A percentile compares a stretch with the other conserved stretches of the same genome.
Evolutionary conservation across 108 stramenopile species (phyloP).

Genomic region (Chaetoceros tenuissimus): DNA sequence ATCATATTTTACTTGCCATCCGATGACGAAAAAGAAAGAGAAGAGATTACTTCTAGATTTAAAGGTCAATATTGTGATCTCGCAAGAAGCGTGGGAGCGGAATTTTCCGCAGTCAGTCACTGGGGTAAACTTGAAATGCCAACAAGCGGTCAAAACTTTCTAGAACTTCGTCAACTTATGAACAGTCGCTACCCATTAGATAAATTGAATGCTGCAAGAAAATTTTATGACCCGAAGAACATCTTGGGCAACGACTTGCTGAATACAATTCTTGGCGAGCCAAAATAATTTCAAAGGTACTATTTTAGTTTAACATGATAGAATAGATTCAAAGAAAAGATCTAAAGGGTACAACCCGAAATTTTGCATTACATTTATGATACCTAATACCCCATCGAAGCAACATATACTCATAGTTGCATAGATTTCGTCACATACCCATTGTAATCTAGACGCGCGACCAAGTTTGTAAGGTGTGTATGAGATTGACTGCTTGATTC

Average conservation of each 20-base stretch:
- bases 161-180: conserved; percentile 34
- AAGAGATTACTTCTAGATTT: conserved; percentile 80
- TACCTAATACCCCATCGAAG: no score
- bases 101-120: conserved; percentile 68
- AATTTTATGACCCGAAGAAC: conserved; percentile 62
- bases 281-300: no score
- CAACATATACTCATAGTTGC: no score
- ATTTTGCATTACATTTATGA: no score
- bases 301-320: no score
- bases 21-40: conserved; percentile 59
- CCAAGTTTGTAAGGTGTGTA: conserved; percentile 55
- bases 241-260: conserved; percentile 32
- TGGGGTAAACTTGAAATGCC: conserved; percentile 94
- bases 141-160: conserved; percentile 21
- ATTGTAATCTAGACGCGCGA: conserved; percentile 79
- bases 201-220: conserved; percentile 55
- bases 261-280: conserved; percentile 33
- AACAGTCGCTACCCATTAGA: conserved; percentile 39
- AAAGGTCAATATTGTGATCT: conserved; percentile 64
- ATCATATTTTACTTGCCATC: conserved; percentile 94
- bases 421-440: conserved; percentile 56
- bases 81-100: conserved; percentile 38
- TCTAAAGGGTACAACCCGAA: no score
- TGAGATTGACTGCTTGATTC: conserved; percentile 34
- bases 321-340: no score